Base-by-base conservation (phyloP, 768 basidiomycete species). In the Phanerochaete sordida region DNA sequence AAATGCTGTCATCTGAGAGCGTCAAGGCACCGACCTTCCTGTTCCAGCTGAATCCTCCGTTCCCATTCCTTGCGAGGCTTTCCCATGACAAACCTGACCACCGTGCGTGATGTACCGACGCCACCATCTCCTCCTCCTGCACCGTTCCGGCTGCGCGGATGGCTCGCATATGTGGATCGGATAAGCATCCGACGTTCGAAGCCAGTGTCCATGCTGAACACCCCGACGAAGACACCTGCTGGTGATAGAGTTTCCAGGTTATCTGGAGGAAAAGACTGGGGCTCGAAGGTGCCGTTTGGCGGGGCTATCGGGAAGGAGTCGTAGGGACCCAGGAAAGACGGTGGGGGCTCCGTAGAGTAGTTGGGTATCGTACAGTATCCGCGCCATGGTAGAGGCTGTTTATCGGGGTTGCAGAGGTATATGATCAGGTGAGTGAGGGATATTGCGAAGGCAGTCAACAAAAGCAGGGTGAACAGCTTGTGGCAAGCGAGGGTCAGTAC, bases 391-490 rank as follows among this genome's bases (percentile, higher is more conserved):
- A 97, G 77, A 23, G 94, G 90, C 55, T 90, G 87, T 73, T 97
- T 98, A 81, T 98, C 96, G 59, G 95, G 95, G 71, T 97, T 95
- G 69, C 98, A 82, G 62, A 95, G 82, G 74, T 97, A 90, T 69
- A 94, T 94, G 74, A 98, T 81, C 57, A 92, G 78, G 61, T 95
- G 84, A 30, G 95, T 95, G 66, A 95, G 79, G 61, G 86, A 85
- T 61, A 92, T 85, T 56, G 90, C 90, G 71, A 97, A 87, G 63
- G 86, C 77, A 55, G 87, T 87, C 67, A 96, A 82, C 57, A 94
- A 77, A 62, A 95, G 79, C 66, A 92, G 78, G 28, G 87, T 79
- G 59, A 91, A 79, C 64, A 90, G 75, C 88, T 89, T 33, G 33
- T 51, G 11, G n/a, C 6, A 5, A 12, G 19, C 53, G 7, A 11